Evolutionary conservation across 306 rosid species (phyloP).

Genomic region (Quercus glauca): DNA sequence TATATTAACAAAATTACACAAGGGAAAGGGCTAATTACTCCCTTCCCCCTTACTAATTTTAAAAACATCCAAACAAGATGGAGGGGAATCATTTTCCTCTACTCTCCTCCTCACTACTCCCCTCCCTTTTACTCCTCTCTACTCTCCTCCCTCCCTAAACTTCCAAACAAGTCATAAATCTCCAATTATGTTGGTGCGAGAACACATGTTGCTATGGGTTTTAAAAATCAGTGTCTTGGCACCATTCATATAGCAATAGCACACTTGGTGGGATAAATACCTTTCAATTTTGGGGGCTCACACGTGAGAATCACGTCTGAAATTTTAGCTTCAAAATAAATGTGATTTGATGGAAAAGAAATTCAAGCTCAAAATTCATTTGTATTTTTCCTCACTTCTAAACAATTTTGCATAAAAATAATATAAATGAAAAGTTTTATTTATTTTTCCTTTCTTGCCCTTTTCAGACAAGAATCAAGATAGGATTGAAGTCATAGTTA

Average conservation of each 20-base stretch:
- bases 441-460: background rate
- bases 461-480: conserved; percentile 5
- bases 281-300: conserved; percentile 5
- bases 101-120: no score
- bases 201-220: conserved; percentile 1
- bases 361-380: background rate
- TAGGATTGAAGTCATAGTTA: background rate
- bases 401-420: background rate
- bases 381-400: background rate
- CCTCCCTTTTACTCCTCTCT: no score
- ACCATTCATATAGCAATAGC: conserved; percentile 13
- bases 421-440: background rate
- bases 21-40: no score
- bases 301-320: no score
- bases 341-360: background rate
- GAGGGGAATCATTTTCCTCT: no score
- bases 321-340: background rate
- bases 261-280: conserved; percentile 16
- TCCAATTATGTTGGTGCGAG: background rate
- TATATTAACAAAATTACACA: no score
- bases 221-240: conserved; percentile 1
- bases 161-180: no score
- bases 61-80: no score
- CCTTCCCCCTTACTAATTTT: no score
- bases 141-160: no score